Evolutionary conservation across 768 basidiomycete species (phyloP), one percentile per base, ranked within the genome.

Genomic region (Lactarius psammicola): DNA sequence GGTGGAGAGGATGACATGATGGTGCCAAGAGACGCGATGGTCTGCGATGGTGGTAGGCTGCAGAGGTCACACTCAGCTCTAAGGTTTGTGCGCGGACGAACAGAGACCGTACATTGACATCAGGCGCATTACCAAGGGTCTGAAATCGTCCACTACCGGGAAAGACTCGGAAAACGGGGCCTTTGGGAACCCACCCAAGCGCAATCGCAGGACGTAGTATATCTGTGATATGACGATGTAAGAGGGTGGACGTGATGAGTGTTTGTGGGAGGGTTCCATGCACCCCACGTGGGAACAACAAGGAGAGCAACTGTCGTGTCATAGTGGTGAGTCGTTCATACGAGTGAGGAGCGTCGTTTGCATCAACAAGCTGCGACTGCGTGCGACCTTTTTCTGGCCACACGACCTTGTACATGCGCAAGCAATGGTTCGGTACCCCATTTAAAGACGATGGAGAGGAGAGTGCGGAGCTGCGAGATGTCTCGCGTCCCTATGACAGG

Each of bases 141-240:
- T 81, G 18, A 86, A 72, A 55, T 77, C 73, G 62, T 87, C 81
- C 28, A 82, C 68, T 38, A 80, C 73, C n/a, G 75, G 78, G 34
- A 76, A 71, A 0, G 76, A 68, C 17, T 80, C 78, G 0, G 77
- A 74, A 7, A 78, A 74, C 10, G 81, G 72, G 0, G 80, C 76
- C 70, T 82, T 85, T 5, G 88, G 89, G 9, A n/a, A 90, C 78
- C 91, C 91, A 94, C 2, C 88, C 92, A 9, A 94, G 76, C 10
- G 83, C 75, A 7, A 92, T 79, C 34, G 84, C 80, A 10, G 87
- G 84, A 53, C 77, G 80, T 10, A 93, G 76, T 15, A 92, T 70
- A 67, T 88, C 86, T 4, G 80, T 72, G 2, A 83, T 71, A 71
- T 92, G 86, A 57, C 81, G 80, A 54, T 87, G 74, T 11, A 92